Evolutionary conservation across 2,329 filamentous ascomycete genomes (phyloP), one percentile per base, ranked within the genome.

Genomic region (Aureobasidium sp.): DNA sequence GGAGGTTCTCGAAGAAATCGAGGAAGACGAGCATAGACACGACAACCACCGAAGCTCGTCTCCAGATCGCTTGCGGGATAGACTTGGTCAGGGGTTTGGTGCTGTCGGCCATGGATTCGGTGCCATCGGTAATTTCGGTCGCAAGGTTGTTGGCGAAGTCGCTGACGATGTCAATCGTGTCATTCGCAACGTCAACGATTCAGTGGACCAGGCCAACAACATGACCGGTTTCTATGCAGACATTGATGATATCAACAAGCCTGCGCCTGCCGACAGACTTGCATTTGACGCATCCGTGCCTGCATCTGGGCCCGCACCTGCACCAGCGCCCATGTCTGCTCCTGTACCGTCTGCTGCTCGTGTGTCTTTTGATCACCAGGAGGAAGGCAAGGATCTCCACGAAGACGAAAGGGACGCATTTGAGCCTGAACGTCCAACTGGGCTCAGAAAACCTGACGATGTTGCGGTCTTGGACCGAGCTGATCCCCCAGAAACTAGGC

Each of bases 51-150:
- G 64, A 6, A 70, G 69, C 2, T 74, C 72, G 3, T 72, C 71
- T 55, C 65, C 36, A 7, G 58, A 66, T n/a, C 62, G 72, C 49
- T 49, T 83, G 29, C 80, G 79, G 27, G 75, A 79, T 52, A 73
- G 74, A 7, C 66, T 78, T 9, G 74, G 74, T 37, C 73, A 68
- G 15, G 69, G 75, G 5, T 66, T 78, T 7, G 74, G 73, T 37
- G 74, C 68, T 20, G 68, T 77, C 3, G 73, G 75, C n/a, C 73
- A 75, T 25, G 81, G 79, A 2, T 70, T 83, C 56, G 79, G 77
- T n/a, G 77, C 76, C 27, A 77, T 84, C 25, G 79, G 80, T 4
- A 75, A 79, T 47, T 78, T 79, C 15, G 71, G 81, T 44, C 74
- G 72, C 20, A 77, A 75, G 61, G 58, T 82, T 36, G 78, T 78